Conservation (phyloP, 2,329 filamentous ascomycete species). For the Colletotrichum sp. region DNA sequence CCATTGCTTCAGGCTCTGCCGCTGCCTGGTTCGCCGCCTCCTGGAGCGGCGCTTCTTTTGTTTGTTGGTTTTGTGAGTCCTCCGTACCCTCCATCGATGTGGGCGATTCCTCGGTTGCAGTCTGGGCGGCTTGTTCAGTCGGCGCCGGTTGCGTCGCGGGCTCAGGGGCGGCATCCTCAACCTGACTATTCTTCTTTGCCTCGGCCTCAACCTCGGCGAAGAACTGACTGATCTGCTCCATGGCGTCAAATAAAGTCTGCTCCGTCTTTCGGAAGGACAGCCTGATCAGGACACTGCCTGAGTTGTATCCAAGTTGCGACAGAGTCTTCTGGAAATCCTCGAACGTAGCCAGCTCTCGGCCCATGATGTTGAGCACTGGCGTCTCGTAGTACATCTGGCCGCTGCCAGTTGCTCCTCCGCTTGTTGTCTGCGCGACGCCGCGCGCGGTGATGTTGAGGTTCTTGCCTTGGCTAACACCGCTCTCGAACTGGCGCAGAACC, state of each 20-base stretch:
- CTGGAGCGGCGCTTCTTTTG: not conserved
- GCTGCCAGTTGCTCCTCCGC: conserved; percentile 58
- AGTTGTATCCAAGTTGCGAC: conserved; percentile 85
- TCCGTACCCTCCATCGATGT: not conserved
- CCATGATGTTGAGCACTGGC: conserved; percentile 84
- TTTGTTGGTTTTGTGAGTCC: not conserved
- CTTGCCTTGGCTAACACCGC: conserved; percentile 63
- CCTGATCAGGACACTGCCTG: conserved; percentile 79
- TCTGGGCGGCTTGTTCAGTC: conserved; percentile 9
- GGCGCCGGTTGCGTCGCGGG: conserved; percentile 18
- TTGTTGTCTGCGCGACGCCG: conserved; percentile 69
- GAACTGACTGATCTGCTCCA: conserved; percentile 79
- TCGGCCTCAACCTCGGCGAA: conserved; percentile 61
- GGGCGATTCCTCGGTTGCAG: not conserved
- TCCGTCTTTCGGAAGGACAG: conserved; percentile 79
- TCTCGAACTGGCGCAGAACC: conserved; percentile 88
- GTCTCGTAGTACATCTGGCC: conserved; percentile 89
- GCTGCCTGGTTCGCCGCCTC: not conserved
- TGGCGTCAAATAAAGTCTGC: conserved; percentile 82
- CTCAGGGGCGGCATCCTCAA: not conserved
- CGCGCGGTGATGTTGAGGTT: conserved; percentile 84
- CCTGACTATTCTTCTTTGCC: conserved; percentile 21
- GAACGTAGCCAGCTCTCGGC: conserved; percentile 77
- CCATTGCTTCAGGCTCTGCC: conserved; percentile 29
- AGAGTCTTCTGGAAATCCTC: conserved; percentile 88